These are phyloP conservation scores for Xylariaceae sp. DNA, from an alignment of 2,329 filamentous ascomycete genomes.

Conservation along the genomic window DNA sequence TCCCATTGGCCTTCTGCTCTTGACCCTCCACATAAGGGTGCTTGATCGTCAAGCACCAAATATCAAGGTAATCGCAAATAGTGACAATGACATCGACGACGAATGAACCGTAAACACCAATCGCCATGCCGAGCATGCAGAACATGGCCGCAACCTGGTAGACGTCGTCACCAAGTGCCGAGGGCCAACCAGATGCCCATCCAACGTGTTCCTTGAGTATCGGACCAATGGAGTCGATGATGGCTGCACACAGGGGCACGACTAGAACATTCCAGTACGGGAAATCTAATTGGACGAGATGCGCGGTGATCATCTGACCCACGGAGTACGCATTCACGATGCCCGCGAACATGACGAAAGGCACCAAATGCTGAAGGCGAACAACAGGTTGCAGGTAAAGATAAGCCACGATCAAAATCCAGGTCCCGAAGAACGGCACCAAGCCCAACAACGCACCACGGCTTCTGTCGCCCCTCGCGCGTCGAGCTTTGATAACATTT, in stretches of 20 bases:
- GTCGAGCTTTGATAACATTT: constrained; percentile 82
- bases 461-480: constrained; percentile 68
- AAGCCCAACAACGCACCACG: constrained; percentile 79
- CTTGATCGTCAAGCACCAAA: constrained; percentile 98
- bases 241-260: constrained; percentile 72
- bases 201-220: constrained; percentile 56
- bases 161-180: constrained; percentile 68
- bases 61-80: constrained; percentile 97
- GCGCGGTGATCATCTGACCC: constrained; percentile 91
- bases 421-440: constrained; percentile 74
- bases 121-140: constrained; percentile 74
- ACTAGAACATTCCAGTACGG: constrained; percentile 87
- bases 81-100: constrained; percentile 96
- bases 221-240: constrained; percentile 78
- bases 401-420: constrained; percentile 75
- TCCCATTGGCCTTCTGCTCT: constrained; percentile 32
- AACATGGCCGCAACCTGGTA: constrained; percentile 94
- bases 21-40: constrained; percentile 59
- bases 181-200: constrained; percentile 71
- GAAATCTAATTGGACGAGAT: constrained; percentile 83
- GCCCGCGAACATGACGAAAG: constrained; percentile 85
- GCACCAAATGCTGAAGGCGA: constrained; percentile 77
- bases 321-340: constrained; percentile 93
- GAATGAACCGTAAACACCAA: constrained; percentile 96
- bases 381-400: constrained; percentile 83